phyloP scores from a whole-genome alignment of 1,284 basidiomycete species.

The Marasmius tenuissimus region DNA sequence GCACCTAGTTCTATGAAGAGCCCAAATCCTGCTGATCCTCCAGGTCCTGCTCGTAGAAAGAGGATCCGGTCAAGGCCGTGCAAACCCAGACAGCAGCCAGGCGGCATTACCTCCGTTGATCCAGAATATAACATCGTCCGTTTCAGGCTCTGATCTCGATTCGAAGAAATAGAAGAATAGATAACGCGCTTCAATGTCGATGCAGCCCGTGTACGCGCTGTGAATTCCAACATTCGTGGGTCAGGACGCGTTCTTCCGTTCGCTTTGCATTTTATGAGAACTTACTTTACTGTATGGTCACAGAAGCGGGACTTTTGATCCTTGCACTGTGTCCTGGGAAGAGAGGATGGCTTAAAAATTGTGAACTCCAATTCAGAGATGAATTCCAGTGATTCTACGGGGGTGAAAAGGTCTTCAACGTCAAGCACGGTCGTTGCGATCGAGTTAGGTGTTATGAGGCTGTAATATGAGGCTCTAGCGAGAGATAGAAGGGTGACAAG shows the following conservation, averaged over 20 bases:
- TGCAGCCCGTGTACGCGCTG: constrained; percentile 49
- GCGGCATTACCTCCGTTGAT: constrained; percentile 12
- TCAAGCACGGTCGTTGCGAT: neutral
- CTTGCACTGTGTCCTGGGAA: constrained; percentile 56
- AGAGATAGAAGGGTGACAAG: too few species aligned
- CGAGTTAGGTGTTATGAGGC: neutral
- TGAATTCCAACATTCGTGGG: neutral
- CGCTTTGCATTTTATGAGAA: neutral
- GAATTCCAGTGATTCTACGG: constrained; percentile 37
- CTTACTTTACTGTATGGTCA: constrained; percentile 51
- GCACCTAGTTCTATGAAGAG: constrained; percentile 52
- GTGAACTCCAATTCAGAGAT: constrained; percentile 48
- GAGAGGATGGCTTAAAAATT: constrained; percentile 45
- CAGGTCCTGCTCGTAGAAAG: constrained; percentile 32
- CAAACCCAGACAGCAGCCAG: neutral
- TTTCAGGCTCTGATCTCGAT: constrained; percentile 45
- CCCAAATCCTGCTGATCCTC: constrained; percentile 44
- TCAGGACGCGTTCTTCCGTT: too few species aligned
- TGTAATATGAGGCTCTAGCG: too few species aligned
- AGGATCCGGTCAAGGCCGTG: neutral
- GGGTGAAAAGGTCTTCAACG: constrained; percentile 40
- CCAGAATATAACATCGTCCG: constrained; percentile 17
- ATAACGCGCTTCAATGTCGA: constrained; percentile 69
- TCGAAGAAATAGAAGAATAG: constrained; percentile 91
- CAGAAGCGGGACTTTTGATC: constrained; percentile 54